Base-by-base conservation (phyloP, 1,139 yeast genomes). In the Sugiyamaella pinicola region DNA sequence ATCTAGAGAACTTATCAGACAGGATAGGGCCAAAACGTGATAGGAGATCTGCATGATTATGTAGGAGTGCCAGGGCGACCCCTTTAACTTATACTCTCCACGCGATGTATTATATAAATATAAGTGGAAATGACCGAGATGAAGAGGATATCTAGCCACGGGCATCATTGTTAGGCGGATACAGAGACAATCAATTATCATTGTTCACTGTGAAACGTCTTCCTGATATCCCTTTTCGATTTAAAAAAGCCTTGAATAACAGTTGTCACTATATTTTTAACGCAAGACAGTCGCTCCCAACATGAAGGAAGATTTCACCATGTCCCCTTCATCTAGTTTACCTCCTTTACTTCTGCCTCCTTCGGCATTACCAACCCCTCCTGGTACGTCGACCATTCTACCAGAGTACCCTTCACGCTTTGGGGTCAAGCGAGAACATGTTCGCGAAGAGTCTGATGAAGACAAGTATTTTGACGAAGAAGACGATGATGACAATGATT, bases 321-420 rank as follows among this genome's bases (percentile, higher is more conserved):
- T 35, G 41, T 48, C 47, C 19, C 47, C 47, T 19, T 31, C 43
- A n/a, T 18, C 28, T 9, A 33, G 10, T 3, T 35, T 51, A 17
- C 51, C 51, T 7, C 54, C 54, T 10, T 19, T 51, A n/a, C 40
- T 38, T 10, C 43, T 51, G 2, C 52, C 55, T 15, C 52, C 52
- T 7, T 47, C 49, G 19, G 52, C 55, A 2, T 19, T 52, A 22
- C 55, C 55, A 12, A 52, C 55, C 2, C 55, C 55, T 4, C 55
- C 55, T 3, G 49, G 49, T 4, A 47, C 55, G 3, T 8, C 40
- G 4, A 9, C 41, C 9, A 29, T 28, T 6, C 22, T 45, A 9
- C 48, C 48, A 17, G 48, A 45, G 10, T 38, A 28, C 10, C 37
- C 43, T 10, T 26, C 49, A 13, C 18, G 40, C n/a, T 29, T 21